Conservation (phyloP, 164 flowering plant species). For the Stephania japonica region DNA sequence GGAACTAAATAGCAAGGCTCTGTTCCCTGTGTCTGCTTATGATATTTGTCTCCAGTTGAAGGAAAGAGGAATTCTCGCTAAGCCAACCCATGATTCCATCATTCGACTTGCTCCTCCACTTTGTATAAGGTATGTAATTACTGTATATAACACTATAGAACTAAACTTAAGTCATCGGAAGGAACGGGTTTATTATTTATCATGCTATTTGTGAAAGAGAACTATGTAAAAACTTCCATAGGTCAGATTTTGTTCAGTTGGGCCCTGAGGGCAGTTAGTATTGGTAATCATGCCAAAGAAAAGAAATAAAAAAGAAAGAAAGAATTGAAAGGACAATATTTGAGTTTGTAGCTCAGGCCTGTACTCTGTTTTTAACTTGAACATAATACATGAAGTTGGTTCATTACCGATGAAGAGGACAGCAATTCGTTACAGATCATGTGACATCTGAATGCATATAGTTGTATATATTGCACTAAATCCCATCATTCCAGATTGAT, state of each 20-base stretch:
- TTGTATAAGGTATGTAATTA: conserved; percentile 54
- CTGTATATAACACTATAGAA: neutral
- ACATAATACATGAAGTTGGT: neutral
- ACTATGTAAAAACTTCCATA: neutral
- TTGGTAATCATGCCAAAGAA: too few relatives aligned
- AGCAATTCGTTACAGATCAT: neutral
- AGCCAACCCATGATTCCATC: conserved; percentile 86
- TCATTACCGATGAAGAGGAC: neutral
- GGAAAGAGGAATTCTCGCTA: conserved; percentile 94
- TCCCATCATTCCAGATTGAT: neutral
- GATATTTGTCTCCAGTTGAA: conserved; percentile 84
- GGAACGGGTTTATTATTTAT: neutral
- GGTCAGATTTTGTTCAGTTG: neutral
- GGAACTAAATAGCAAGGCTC: conserved; percentile 60
- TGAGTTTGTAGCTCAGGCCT: too few relatives aligned
- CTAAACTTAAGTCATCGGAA: neutral
- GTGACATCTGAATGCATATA: neutral
- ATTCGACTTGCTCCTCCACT: conserved; percentile 96
- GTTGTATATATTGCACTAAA: neutral
- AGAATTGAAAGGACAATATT: too few relatives aligned
- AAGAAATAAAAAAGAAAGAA: too few relatives aligned
- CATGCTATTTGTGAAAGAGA: neutral
- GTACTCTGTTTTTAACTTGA: too few relatives aligned
- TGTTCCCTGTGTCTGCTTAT: conserved; percentile 71
- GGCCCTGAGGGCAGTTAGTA: too few relatives aligned